Conservation (phyloP, 2,329 filamentous ascomycete genomes). For the Didymella exigua region DNA sequence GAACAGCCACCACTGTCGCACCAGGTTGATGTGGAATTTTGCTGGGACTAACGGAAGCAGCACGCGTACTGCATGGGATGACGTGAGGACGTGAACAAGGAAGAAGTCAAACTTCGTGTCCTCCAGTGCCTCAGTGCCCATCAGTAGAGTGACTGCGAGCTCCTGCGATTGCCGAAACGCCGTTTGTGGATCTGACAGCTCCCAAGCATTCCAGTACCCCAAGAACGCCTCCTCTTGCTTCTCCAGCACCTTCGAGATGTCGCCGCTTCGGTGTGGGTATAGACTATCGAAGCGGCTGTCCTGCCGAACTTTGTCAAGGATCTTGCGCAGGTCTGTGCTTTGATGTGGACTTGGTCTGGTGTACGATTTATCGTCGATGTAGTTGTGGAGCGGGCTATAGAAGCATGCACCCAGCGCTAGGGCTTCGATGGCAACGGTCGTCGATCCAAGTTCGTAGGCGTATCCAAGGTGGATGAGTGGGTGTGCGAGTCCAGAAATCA, state of each 20-base stretch:
- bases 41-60: constrained; percentile 77
- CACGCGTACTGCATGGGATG: constrained; percentile 86
- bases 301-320: constrained; percentile 70
- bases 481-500: constrained; percentile 82
- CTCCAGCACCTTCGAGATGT: constrained; percentile 71
- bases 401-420: constrained; percentile 70
- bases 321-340: constrained; percentile 62
- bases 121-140: constrained; percentile 52
- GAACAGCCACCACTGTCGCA: constrained; percentile 90
- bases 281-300: constrained; percentile 74
- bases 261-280: constrained; percentile 65
- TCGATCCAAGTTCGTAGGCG: constrained; percentile 84
- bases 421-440: constrained; percentile 87
- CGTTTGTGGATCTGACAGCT: constrained; percentile 66
- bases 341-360: constrained; percentile 65
- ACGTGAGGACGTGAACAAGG: constrained; percentile 79
- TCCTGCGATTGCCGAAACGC: constrained; percentile 75
- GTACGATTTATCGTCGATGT: constrained; percentile 74
- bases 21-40: constrained; percentile 72
- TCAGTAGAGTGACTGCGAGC: constrained; percentile 64
- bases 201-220: constrained; percentile 92
- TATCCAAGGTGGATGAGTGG: constrained; percentile 96
- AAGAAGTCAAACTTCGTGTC: constrained; percentile 76
- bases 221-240: constrained; percentile 73
- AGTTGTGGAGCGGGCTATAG: constrained; percentile 63